Percentiles rank a stretch among this genome's conserved stretches.
phyloP scores from a whole-genome alignment of 2,329 filamentous ascomycete species.

The Camptophora hylomeconis region DNA sequence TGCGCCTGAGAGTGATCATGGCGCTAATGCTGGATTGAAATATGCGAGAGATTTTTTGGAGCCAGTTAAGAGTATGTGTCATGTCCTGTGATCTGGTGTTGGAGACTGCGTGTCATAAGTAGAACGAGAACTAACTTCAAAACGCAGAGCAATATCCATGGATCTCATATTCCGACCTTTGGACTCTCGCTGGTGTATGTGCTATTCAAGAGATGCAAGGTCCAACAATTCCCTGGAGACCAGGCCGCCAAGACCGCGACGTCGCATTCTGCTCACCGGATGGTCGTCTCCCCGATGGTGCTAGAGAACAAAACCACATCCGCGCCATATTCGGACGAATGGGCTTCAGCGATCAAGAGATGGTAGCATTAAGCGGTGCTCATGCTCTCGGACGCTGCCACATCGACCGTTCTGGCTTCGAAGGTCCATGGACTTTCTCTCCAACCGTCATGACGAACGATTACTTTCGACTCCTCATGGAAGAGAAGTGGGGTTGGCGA shows the following conservation, averaged over 20 bases:
- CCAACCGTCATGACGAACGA: constrained; percentile 90
- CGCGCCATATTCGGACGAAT: constrained; percentile 90
- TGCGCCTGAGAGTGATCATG: constrained; percentile 73
- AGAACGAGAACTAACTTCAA: no score
- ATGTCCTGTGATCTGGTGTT: constrained; percentile 1
- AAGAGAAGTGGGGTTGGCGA: constrained; percentile 85
- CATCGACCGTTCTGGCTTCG: constrained; percentile 72
- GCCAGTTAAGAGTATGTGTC: constrained; percentile 62
- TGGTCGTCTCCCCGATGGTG: constrained; percentile 73
- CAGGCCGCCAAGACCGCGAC: constrained; percentile 71
- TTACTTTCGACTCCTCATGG: constrained; percentile 74
- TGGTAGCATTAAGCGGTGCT: constrained; percentile 76
- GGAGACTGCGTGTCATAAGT: constrained; percentile 1
- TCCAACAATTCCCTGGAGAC: constrained; percentile 74
- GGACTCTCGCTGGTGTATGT: constrained; percentile 76
- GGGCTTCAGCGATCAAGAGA: constrained; percentile 96
- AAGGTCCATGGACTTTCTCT: constrained; percentile 85
- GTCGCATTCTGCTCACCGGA: constrained; percentile 80
- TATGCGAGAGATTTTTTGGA: constrained; percentile 84
- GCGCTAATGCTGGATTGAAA: constrained; percentile 83
- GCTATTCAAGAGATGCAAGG: constrained; percentile 94
- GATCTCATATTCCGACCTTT: constrained; percentile 94
- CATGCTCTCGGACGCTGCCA: constrained; percentile 87
- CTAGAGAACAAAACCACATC: constrained; percentile 67
- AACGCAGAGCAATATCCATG: constrained; percentile 73